These are phyloP conservation scores for Crinitomyces ghanaensis DNA, from an alignment of 805 yeast genomes.

Conservation along the genomic window DNA sequence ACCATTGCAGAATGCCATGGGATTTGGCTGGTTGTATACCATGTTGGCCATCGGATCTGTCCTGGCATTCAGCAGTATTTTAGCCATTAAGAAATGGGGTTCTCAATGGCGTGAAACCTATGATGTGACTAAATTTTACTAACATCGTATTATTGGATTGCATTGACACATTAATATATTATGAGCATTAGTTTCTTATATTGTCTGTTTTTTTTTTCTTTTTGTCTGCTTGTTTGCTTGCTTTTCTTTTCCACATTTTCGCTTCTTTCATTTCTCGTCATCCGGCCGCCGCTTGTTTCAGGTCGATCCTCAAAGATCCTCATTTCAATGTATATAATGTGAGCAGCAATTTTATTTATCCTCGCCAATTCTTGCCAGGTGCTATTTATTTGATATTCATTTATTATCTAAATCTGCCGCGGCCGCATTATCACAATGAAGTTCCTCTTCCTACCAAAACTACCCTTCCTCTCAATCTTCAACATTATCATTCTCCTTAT, in stretches of 20 bases:
- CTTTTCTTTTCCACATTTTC: constrained; percentile 10
- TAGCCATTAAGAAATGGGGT: constrained; percentile 30
- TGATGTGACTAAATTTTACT: constrained; percentile 31
- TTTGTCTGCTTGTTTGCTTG: constrained; percentile 15
- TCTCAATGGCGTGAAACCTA: constrained; percentile 30
- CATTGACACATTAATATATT: constrained; percentile 1
- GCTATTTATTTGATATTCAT: too few species aligned
- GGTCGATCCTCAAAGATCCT: too few species aligned
- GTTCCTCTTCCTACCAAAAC: too few species aligned
- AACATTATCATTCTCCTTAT: too few species aligned
- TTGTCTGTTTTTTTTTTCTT: constrained; percentile 6
- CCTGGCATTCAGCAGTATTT: constrained; percentile 12
- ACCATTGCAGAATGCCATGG: constrained; percentile 56
- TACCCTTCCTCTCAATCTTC: too few species aligned
- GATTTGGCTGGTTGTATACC: constrained; percentile 57
- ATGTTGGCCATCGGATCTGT: constrained; percentile 43
- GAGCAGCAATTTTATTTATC: too few species aligned
- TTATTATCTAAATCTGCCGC: too few species aligned
- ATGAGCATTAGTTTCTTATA: constrained; percentile 1
- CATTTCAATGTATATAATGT: too few species aligned
- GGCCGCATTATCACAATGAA: too few species aligned
- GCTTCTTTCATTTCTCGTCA: too few species aligned
- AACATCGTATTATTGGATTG: background rate
- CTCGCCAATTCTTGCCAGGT: too few species aligned
- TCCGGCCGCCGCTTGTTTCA: too few species aligned